A percentile compares a stretch with the other conserved stretches of the same genome.
Evolutionary conservation across 2,329 filamentous ascomycete species (phyloP).

Genomic region (Colletotrichum trifolii): DNA sequence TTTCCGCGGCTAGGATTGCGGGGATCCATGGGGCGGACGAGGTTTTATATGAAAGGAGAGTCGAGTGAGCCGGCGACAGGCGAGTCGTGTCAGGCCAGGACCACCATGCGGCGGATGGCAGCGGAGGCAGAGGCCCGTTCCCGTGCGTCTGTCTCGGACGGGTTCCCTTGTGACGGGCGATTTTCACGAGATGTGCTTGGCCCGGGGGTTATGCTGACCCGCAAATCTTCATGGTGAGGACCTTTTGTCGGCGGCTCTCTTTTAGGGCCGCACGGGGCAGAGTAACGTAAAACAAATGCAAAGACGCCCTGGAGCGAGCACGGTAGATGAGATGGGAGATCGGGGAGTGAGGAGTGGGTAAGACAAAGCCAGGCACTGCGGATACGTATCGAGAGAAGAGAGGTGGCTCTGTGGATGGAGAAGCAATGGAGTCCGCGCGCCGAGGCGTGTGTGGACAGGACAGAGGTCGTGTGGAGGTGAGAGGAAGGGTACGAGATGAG

Average conservation of each 20-base stretch:
- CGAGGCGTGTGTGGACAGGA: constrained; percentile 15
- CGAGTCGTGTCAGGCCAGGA: constrained; percentile 36
- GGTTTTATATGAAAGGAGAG: constrained; percentile 34
- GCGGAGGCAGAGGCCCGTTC: constrained; percentile 35
- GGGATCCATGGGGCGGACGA: constrained; percentile 42
- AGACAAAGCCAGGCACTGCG: constrained; percentile 22
- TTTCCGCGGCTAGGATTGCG: constrained; percentile 36
- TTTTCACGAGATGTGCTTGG: constrained; percentile 36
- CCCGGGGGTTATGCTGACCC: constrained; percentile 36
- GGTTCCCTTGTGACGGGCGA: constrained; percentile 31
- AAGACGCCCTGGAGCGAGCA: constrained; percentile 27
- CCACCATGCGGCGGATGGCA: constrained; percentile 35
- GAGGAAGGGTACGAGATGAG: neutral
- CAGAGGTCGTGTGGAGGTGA: constrained; percentile 1
- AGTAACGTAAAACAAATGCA: constrained; percentile 37
- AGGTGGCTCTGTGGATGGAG: constrained; percentile 15
- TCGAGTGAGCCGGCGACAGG: constrained; percentile 28
- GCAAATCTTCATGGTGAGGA: constrained; percentile 37
- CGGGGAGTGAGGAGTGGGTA: constrained; percentile 26
- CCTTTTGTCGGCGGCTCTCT: constrained; percentile 38
- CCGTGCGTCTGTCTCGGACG: constrained; percentile 36
- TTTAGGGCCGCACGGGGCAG: constrained; percentile 35
- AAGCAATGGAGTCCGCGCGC: constrained; percentile 25
- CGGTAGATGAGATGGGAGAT: constrained; percentile 35
- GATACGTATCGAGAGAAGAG: constrained; percentile 3